phyloP scores from a whole-genome alignment of 192 early-diverging fungal genomes.

The Coemansia sp. region DNA sequence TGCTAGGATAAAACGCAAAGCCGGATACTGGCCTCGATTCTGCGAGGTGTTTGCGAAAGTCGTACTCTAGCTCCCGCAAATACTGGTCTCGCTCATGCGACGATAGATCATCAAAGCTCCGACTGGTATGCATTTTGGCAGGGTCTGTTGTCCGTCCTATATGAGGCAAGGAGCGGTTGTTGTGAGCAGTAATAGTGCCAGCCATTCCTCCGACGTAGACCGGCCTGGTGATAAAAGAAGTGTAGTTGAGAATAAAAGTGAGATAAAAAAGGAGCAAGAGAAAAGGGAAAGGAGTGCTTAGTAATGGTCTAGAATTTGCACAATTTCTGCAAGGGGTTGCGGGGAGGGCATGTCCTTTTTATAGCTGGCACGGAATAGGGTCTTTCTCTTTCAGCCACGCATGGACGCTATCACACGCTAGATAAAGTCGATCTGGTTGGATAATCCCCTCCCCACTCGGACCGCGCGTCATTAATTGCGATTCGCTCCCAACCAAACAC shows the following conservation, averaged over 20 bases:
- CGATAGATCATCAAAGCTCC: neutral
- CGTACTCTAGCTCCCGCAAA: neutral
- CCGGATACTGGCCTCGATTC: neutral
- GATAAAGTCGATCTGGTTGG: neutral
- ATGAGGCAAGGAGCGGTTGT: neutral
- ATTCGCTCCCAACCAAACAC: neutral
- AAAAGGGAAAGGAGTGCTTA: neutral
- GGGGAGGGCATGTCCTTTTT: neutral
- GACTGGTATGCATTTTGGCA: neutral
- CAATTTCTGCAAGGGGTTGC: neutral
- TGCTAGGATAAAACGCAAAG: conserved; percentile 5
- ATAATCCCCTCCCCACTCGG: neutral
- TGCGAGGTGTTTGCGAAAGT: neutral
- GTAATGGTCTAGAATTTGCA: neutral
- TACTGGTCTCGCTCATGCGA: conserved; percentile 1
- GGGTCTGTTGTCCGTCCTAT: neutral
- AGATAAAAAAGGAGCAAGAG: neutral
- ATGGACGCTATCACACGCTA: neutral
- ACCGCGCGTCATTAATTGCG: neutral
- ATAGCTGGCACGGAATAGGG: neutral
- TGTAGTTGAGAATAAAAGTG: neutral
- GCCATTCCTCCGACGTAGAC: neutral
- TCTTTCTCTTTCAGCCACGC: neutral
- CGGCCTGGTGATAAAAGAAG: neutral
- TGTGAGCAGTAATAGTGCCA: neutral